Conservation (phyloP, 2,329 filamentous ascomycete species). For the Paraconiothyrium sp. region DNA sequence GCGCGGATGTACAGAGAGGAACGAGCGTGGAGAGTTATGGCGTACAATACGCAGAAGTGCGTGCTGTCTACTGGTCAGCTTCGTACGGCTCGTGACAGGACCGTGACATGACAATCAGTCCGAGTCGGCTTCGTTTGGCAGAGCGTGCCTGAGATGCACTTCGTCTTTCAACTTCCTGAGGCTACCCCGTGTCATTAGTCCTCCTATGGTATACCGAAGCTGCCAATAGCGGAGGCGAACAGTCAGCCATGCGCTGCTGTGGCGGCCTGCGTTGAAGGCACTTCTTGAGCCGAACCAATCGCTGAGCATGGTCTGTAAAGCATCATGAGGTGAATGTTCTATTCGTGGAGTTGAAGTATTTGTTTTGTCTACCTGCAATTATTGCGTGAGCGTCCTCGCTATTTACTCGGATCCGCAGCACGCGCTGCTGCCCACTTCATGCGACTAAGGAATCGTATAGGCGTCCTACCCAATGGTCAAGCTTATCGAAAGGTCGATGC, state of each 20-base stretch:
- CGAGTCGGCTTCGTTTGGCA: background rate
- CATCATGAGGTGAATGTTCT: background rate
- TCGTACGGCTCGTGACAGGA: background rate
- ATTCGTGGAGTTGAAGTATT: background rate
- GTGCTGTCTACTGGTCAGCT: background rate
- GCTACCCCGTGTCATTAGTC: background rate
- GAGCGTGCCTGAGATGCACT: background rate
- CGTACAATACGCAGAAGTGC: background rate
- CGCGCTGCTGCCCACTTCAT: background rate
- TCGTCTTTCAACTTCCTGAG: background rate
- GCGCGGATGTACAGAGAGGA: background rate
- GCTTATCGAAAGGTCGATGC: background rate
- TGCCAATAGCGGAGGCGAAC: background rate
- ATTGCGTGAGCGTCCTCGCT: slow-evolving; percentile 2
- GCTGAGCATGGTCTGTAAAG: background rate
- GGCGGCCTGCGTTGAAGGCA: background rate
- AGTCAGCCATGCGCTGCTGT: slow-evolving; percentile 1
- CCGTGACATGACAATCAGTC: background rate
- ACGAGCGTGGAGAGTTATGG: background rate
- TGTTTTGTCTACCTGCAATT: slow-evolving; percentile 1
- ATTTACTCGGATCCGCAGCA: background rate
- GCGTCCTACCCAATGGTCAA: background rate
- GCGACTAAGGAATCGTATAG: background rate
- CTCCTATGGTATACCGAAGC: background rate
- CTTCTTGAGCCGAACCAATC: slow-evolving; percentile 1